A percentile compares a stretch with the other conserved stretches of the same genome.
Evolutionary conservation across 192 early-diverging fungal genomes (phyloP).

Genomic region (Coemansia umbellata): DNA sequence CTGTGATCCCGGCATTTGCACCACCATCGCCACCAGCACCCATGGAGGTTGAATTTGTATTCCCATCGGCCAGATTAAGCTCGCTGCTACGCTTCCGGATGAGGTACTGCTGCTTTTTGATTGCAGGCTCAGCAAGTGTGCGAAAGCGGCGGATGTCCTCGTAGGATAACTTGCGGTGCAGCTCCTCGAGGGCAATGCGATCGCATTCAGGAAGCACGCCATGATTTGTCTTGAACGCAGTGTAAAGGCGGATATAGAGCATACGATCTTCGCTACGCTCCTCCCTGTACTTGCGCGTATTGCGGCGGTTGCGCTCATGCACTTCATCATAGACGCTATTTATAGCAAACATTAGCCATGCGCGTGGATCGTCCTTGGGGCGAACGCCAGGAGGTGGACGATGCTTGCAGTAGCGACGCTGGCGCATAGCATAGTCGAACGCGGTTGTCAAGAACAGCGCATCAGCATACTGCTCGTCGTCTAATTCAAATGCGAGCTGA

Average conservation of each 20-base stretch:
- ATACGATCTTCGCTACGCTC: conserved; percentile 79
- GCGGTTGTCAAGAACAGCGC: conserved; percentile 72
- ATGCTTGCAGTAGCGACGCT: conserved; percentile 82
- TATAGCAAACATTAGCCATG: conserved; percentile 78
- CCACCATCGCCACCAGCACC: conserved; percentile 6
- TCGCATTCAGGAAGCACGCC: conserved; percentile 49
- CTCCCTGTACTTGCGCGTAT: conserved; percentile 79
- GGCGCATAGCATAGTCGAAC: conserved; percentile 76
- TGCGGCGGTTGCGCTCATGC: conserved; percentile 75
- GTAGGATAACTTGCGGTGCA: conserved; percentile 78
- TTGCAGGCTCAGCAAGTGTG: conserved; percentile 63
- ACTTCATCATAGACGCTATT: conserved; percentile 81
- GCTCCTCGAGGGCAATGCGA: conserved; percentile 50
- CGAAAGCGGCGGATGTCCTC: conserved; percentile 90
- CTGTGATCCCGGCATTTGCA: conserved; percentile 24
- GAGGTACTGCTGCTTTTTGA: conserved; percentile 70
- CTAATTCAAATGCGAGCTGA: conserved; percentile 86
- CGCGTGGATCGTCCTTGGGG: conserved; percentile 76
- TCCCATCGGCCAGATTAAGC: conserved; percentile 1
- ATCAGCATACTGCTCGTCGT: conserved; percentile 86
- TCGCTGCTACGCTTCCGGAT: conserved; percentile 48
- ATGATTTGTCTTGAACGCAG: conserved; percentile 50
- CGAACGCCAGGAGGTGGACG: conserved; percentile 77
- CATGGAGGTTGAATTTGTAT: background rate
- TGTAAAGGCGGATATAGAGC: conserved; percentile 74